A percentile compares a stretch with the other conserved stretches of the same genome.
Conservation (phyloP, 2,329 filamentous ascomycete species). For the Gaeumannomyces sp. region DNA sequence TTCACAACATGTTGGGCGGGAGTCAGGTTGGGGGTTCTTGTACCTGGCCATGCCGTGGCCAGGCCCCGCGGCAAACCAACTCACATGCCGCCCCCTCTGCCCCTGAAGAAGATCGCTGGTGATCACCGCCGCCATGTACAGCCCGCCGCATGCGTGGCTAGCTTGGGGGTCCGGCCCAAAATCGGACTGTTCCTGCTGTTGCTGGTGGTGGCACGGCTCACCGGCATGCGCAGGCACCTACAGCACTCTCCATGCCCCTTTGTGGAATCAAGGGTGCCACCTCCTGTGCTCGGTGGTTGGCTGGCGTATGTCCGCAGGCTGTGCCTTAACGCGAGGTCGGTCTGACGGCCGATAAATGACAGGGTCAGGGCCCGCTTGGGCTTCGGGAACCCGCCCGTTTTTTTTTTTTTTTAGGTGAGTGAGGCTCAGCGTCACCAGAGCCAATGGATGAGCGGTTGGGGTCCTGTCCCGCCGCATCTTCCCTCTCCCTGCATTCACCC, state of each 20-base stretch:
- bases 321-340: background rate
- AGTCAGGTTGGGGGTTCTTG: background rate
- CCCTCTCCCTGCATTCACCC: background rate
- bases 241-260: background rate
- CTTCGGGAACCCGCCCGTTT: background rate
- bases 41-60: background rate
- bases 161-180: background rate
- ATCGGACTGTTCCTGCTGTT: background rate
- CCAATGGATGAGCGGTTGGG: background rate
- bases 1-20: background rate
- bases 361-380: background rate
- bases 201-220: background rate
- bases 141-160: background rate
- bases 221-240: background rate
- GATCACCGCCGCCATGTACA: background rate
- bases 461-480: background rate
- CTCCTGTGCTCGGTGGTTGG: background rate
- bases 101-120: background rate
- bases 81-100: background rate
- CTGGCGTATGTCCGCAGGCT: background rate
- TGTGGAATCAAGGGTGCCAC: background rate
- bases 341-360: background rate
- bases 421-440: background rate
- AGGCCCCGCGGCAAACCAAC: no score
- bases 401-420: background rate